These are phyloP conservation scores for Elsinoe fawcettii DNA, from an alignment of 2,329 filamentous ascomycete species.

Conservation along the genomic window DNA sequence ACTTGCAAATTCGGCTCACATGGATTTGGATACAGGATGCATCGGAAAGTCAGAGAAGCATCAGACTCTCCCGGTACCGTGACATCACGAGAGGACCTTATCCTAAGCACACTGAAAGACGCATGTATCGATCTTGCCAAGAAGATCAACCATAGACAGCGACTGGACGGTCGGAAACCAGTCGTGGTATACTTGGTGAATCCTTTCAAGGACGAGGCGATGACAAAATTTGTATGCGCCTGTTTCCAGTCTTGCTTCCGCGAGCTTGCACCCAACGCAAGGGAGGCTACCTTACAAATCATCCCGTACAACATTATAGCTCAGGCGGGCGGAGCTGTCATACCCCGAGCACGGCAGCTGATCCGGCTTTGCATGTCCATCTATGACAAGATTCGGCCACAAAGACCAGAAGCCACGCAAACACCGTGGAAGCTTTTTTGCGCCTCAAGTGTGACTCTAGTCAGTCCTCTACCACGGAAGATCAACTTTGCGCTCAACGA, in stretches of 20 bases:
- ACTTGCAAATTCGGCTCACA: constrained; percentile 64
- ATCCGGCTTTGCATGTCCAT: constrained; percentile 42
- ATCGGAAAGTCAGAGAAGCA: neutral
- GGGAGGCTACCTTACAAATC: constrained; percentile 69
- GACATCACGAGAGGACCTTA: neutral
- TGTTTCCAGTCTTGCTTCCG: constrained; percentile 68
- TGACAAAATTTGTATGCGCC: constrained; percentile 60
- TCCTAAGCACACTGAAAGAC: neutral
- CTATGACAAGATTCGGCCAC: neutral
- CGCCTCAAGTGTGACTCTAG: constrained; percentile 64
- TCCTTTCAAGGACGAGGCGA: constrained; percentile 52
- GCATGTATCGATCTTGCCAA: constrained; percentile 21
- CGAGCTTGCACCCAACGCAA: constrained; percentile 43
- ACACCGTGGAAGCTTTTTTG: constrained; percentile 43
- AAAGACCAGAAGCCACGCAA: constrained; percentile 19
- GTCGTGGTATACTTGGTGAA: constrained; percentile 72
- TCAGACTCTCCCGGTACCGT: neutral
- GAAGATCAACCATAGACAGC: constrained; percentile 14
- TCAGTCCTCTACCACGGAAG: constrained; percentile 58
- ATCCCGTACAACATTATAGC: constrained; percentile 62
- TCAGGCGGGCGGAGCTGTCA: constrained; percentile 53
- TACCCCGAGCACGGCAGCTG: constrained; percentile 36
- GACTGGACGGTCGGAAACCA: constrained; percentile 42
- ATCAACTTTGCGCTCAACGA: constrained; percentile 68
- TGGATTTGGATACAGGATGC: constrained; percentile 19